These are phyloP conservation scores for Aspergillus calidoustus DNA, from an alignment of 2,329 filamentous ascomycete species.

Conservation along the genomic window DNA sequence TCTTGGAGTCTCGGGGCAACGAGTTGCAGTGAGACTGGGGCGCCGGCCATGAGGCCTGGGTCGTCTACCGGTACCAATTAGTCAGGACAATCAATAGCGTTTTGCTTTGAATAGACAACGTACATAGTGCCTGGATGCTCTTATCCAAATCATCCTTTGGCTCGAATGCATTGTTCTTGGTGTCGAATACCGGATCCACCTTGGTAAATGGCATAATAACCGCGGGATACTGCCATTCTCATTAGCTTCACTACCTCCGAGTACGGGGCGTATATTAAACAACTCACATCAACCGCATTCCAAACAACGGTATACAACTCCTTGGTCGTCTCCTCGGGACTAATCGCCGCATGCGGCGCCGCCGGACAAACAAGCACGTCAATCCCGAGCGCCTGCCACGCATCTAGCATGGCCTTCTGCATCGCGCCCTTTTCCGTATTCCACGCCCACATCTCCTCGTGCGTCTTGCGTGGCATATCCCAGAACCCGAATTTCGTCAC, in stretches of 20 bases:
- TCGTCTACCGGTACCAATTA: neutral
- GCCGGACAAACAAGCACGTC: neutral
- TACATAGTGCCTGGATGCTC: neutral
- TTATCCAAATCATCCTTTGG: neutral
- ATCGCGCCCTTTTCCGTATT: slow-evolving; percentile 1
- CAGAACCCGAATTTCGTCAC: slow-evolving; percentile 3
- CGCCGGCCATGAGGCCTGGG: slow-evolving; percentile 1
- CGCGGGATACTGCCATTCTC: neutral
- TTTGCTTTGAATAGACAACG: neutral
- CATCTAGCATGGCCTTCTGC: slow-evolving; percentile 1
- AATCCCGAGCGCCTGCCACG: neutral
- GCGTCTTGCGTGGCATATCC: neutral
- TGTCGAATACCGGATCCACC: neutral
- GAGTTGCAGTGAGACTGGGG: neutral
- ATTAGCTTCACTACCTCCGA: neutral
- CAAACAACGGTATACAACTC: slow-evolving; percentile 3
- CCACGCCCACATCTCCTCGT: slow-evolving; percentile 3
- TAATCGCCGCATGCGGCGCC: neutral
- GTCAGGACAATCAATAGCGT: neutral
- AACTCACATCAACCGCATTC: slow-evolving; percentile 5
- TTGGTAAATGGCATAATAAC: neutral
- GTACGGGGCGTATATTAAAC: neutral
- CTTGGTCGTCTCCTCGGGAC: neutral
- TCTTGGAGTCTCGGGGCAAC: neutral
- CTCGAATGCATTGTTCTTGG: neutral